Conservation (phyloP, 192 early-diverging fungal genomes). For the Backusella liffmaniae region DNA sequence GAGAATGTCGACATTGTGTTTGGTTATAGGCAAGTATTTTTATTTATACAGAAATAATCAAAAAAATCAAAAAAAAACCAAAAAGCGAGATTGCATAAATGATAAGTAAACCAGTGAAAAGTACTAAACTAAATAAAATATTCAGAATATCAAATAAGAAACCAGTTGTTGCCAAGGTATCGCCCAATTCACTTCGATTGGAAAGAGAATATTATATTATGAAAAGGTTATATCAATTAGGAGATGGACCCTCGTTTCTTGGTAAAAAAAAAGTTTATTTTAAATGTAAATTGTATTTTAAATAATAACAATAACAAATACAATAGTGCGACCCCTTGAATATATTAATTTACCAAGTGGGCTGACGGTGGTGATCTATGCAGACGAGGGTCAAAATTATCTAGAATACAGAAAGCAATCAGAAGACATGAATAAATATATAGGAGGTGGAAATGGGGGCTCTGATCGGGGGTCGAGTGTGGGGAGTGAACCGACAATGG, state of each 20-base stretch:
- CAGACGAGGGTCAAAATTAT: conserved; percentile 27
- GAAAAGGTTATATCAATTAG: conserved; percentile 24
- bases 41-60: neutral
- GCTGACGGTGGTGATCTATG: conserved; percentile 22
- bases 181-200: conserved; percentile 22
- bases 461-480: conserved; percentile 4
- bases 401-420: conserved; percentile 6
- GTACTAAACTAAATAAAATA: neutral
- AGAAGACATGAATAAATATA: neutral
- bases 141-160: conserved; percentile 26
- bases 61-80: neutral
- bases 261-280: conserved; percentile 12
- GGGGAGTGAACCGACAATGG: conserved; percentile 4
- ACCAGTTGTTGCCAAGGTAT: conserved; percentile 34
- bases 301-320: neutral
- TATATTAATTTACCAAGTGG: conserved; percentile 21
- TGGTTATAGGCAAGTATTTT: conserved; percentile 23
- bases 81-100: neutral
- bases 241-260: conserved; percentile 27
- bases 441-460: neutral
- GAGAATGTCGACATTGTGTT: conserved; percentile 24
- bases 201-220: conserved; percentile 33
- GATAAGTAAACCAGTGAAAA: neutral
- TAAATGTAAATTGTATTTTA: neutral
- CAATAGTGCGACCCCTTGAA: conserved; percentile 27